Percentiles rank a stretch among this genome's conserved stretches.
These are phyloP conservation scores for Tolypocladium inflatum DNA, from an alignment of 2,329 filamentous ascomycete species.

Conservation along the genomic window DNA sequence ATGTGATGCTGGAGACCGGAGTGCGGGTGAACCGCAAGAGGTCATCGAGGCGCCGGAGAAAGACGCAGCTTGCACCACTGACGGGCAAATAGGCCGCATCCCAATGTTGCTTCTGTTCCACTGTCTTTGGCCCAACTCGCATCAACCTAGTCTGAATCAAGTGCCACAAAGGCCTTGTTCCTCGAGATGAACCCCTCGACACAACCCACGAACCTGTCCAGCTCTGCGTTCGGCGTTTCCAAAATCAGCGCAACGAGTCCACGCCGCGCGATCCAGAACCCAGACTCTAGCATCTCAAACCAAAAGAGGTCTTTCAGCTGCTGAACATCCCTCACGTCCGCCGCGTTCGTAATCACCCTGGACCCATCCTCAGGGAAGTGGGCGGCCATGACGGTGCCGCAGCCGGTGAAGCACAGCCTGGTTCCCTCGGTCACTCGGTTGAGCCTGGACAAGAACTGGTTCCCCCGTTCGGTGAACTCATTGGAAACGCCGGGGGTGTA, in stretches of 20 bases:
- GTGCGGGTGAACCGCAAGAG: too few species aligned
- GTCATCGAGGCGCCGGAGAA: too few species aligned
- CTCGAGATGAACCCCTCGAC: slow-evolving; percentile 24
- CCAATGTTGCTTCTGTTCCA: background rate
- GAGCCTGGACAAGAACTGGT: slow-evolving; percentile 18
- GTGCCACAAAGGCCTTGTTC: slow-evolving; percentile 8
- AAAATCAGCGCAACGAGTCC: slow-evolving; percentile 31
- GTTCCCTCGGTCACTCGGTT: slow-evolving; percentile 22
- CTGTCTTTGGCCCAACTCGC: background rate
- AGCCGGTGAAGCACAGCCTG: slow-evolving; percentile 25
- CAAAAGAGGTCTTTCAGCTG: slow-evolving; percentile 32
- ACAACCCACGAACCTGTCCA: slow-evolving; percentile 28
- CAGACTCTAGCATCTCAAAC: slow-evolving; percentile 34
- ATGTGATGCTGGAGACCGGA: too few species aligned
- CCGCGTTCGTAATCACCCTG: slow-evolving; percentile 3
- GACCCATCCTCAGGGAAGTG: slow-evolving; percentile 24
- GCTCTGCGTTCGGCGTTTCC: slow-evolving; percentile 25
- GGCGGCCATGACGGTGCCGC: slow-evolving; percentile 24
- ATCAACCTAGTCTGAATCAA: background rate
- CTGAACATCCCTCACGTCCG: slow-evolving; percentile 19
- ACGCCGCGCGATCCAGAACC: slow-evolving; percentile 31
- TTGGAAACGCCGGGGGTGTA: slow-evolving; percentile 22
- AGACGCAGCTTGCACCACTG: too few species aligned
- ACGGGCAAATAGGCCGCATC: background rate
- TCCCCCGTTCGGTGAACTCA: slow-evolving; percentile 20